Conservation (phyloP, 2,329 filamentous ascomycete genomes). For the Ciborinia camelliae region DNA sequence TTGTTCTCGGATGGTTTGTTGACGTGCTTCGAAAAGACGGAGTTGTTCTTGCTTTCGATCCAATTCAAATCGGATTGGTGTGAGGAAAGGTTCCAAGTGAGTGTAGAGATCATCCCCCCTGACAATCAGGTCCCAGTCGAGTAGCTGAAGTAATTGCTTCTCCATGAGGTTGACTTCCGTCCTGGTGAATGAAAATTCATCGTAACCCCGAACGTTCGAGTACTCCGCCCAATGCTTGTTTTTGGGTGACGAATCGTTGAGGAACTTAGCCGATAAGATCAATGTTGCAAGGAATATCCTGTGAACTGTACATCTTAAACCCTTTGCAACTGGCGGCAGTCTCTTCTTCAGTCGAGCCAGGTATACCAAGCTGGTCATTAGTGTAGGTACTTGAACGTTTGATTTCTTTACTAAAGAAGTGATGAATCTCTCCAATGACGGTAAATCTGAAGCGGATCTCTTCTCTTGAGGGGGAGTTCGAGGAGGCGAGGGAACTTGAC, state of each 20-base stretch:
- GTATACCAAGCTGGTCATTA: slow-evolving; percentile 97
- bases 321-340: slow-evolving; percentile 91
- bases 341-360: slow-evolving; percentile 77
- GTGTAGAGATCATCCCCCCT: slow-evolving; percentile 79
- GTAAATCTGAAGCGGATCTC: slow-evolving; percentile 49
- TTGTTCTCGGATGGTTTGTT: slow-evolving; percentile 24
- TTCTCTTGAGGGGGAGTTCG: slow-evolving; percentile 49
- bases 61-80: slow-evolving; percentile 68
- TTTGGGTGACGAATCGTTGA: slow-evolving; percentile 98
- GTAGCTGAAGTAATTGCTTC: slow-evolving; percentile 90
- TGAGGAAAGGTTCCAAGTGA: slow-evolving; percentile 84
- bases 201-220: slow-evolving; percentile 63
- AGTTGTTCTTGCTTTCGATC: slow-evolving; percentile 30
- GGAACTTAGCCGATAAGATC: slow-evolving; percentile 89
- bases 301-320: slow-evolving; percentile 93
- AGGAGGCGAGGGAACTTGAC: slow-evolving; percentile 41
- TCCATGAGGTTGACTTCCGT: slow-evolving; percentile 99
- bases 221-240: slow-evolving; percentile 99
- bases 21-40: slow-evolving; percentile 25
- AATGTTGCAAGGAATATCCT: slow-evolving; percentile 91
- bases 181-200: slow-evolving; percentile 83
- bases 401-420: slow-evolving; percentile 84
- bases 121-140: slow-evolving; percentile 92
- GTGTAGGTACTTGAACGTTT: slow-evolving; percentile 93
- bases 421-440: slow-evolving; percentile 87